Evolutionary conservation across 2,329 filamentous ascomycete species (phyloP).

Genomic region (Emergomyces pasteurianus): DNA sequence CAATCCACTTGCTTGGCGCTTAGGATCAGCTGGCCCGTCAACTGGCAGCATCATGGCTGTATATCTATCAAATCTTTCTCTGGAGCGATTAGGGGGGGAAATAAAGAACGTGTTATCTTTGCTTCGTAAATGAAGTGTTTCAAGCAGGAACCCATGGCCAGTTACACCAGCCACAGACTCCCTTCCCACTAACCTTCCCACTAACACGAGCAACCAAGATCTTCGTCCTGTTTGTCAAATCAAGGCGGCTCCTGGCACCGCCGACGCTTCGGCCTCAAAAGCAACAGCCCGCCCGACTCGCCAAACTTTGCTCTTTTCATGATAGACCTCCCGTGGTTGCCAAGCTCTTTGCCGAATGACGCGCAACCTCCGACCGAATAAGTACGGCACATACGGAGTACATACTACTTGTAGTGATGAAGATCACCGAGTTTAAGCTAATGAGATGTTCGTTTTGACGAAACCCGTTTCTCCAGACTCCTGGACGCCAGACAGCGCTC

Average conservation of each 20-base stretch:
- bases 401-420: neutral
- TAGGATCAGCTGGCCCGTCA: no score
- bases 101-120: no score
- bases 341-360: neutral
- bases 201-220: neutral
- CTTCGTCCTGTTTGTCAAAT: neutral
- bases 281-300: neutral
- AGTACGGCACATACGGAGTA: no score
- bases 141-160: no score
- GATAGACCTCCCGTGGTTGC: neutral
- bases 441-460: neutral
- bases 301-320: slow-evolving; percentile 2
- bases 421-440: neutral
- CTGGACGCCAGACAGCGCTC: neutral
- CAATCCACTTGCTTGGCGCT: no score
- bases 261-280: neutral
- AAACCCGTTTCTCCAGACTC: neutral
- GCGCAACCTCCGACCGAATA: neutral
- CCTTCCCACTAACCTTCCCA: neutral
- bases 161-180: neutral
- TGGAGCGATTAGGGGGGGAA: no score
- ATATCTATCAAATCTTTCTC: no score
- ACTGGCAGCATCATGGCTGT: no score
- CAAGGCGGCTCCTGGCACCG: neutral
- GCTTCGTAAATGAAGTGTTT: no score